These are phyloP conservation scores for Cornus controversa DNA, from an alignment of 148 eudicot species.

Conservation along the genomic window DNA sequence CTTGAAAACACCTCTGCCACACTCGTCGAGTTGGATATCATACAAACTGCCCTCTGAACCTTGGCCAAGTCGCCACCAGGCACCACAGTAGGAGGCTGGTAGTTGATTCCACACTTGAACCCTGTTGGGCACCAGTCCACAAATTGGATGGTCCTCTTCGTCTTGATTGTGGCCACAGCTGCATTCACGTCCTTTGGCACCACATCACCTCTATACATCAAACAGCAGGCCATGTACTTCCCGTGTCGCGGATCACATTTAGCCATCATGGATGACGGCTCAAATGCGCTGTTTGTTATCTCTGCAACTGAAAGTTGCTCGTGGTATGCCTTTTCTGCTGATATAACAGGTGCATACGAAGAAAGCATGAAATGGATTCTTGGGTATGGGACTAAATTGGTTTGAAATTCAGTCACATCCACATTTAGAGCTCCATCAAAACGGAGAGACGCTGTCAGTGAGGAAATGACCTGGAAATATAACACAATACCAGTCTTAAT, in stretches of 20 bases:
- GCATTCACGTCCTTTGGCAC: conserved; percentile 55
- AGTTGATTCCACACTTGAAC: conserved; percentile 52
- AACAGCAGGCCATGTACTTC: conserved; percentile 55
- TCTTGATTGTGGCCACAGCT: conserved; percentile 50
- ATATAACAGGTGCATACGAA: conserved; percentile 47
- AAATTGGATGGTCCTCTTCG: conserved; percentile 54
- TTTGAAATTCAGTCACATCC: conserved; percentile 51
- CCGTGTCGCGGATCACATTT: conserved; percentile 51
- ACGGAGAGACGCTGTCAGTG: conserved; percentile 45
- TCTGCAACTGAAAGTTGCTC: conserved; percentile 51
- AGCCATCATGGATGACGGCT: conserved; percentile 52
- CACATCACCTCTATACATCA: conserved; percentile 52
- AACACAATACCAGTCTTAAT: no score
- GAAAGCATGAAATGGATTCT: conserved; percentile 59
- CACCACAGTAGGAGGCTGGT: conserved; percentile 57
- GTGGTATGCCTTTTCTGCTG: conserved; percentile 47
- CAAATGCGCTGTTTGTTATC: conserved; percentile 50
- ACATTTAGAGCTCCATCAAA: conserved; percentile 51
- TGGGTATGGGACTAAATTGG: conserved; percentile 51
- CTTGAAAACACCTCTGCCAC: conserved; percentile 59
- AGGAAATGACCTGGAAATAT: conserved; percentile 39
- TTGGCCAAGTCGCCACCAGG: conserved; percentile 54
- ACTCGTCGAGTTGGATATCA: conserved; percentile 54
- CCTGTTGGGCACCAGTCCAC: conserved; percentile 61
- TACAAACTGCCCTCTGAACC: conserved; percentile 55